A percentile compares a stretch with the other conserved stretches of the same genome.
phyloP scores from a whole-genome alignment of 2,329 filamentous ascomycete genomes.

The Fusarium nelsonii region DNA sequence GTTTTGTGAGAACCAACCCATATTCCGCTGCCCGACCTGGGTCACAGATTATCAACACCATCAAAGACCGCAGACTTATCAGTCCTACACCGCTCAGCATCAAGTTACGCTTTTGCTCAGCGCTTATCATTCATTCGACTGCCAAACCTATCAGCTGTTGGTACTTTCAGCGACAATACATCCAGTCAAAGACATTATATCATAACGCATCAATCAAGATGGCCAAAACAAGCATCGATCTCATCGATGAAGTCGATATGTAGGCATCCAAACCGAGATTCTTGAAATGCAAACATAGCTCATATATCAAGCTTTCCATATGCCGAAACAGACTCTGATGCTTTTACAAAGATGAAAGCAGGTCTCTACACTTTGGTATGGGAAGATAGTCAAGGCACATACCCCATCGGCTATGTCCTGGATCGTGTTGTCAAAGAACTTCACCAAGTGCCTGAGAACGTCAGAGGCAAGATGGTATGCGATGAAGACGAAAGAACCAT shows the following conservation, averaged over 20 bases:
- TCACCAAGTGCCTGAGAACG: constrained; percentile 58
- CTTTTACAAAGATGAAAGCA: constrained; percentile 67
- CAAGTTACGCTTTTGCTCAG: neutral
- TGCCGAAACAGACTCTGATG: constrained; percentile 69
- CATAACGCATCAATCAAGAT: constrained; percentile 23
- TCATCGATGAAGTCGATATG: constrained; percentile 46
- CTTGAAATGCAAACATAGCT: neutral
- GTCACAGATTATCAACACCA: neutral
- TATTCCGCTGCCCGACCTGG: neutral
- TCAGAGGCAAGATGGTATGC: constrained; percentile 72
- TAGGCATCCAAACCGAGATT: constrained; percentile 13
- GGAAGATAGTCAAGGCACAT: constrained; percentile 71
- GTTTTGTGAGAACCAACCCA: neutral
- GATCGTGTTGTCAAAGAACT: constrained; percentile 64
- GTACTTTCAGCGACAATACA: neutral
- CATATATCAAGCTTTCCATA: constrained; percentile 77
- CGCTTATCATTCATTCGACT: neutral
- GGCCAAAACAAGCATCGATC: constrained; percentile 45
- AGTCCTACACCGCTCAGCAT: neutral
- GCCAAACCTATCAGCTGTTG: neutral
- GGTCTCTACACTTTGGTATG: constrained; percentile 76
- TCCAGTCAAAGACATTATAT: neutral
- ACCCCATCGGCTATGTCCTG: constrained; percentile 73
- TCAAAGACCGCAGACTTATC: neutral
- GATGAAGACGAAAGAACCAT: constrained; percentile 72